Percentiles rank a stretch among this genome's conserved stretches.
Conservation (phyloP, 352 stramenopile genomes). For the Pythium brachiatum region DNA sequence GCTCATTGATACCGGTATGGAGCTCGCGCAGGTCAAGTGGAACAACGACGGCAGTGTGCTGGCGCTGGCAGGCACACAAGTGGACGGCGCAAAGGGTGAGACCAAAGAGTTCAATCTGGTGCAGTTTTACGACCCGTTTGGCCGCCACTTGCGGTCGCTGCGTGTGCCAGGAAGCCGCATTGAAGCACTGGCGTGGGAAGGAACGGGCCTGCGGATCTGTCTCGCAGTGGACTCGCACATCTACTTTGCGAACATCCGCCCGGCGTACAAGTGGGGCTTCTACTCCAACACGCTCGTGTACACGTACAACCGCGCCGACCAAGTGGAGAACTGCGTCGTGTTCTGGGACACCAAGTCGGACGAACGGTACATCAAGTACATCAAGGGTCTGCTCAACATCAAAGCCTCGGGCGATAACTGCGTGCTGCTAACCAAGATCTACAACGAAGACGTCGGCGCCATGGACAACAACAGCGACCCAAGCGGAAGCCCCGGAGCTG, state of each 20-base stretch:
- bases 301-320: conserved; percentile 87
- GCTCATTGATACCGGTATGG: conserved; percentile 91
- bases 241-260: conserved; percentile 95
- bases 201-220: conserved; percentile 87
- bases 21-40: conserved; percentile 82
- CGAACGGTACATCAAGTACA: conserved; percentile 84
- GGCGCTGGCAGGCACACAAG: conserved; percentile 75
- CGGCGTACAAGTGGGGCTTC: conserved; percentile 90
- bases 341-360: conserved; percentile 92
- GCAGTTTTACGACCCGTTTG: conserved; percentile 92
- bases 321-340: conserved; percentile 86
- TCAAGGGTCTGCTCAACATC: conserved; percentile 74
- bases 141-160: conserved; percentile 81
- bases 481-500: neutral
- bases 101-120: conserved; percentile 80
- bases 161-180: conserved; percentile 87
- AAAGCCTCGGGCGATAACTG: conserved; percentile 86
- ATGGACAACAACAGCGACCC: conserved; percentile 25
- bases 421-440: conserved; percentile 81
- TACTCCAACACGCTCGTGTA: conserved; percentile 90
- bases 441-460: conserved; percentile 62
- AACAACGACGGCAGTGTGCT: conserved; percentile 92
- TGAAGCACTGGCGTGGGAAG: conserved; percentile 90
- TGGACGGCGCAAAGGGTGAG: conserved; percentile 32
- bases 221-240: conserved; percentile 94